These are phyloP conservation scores for Mychonastes homosphaera DNA, from an alignment of 139 green algal species.

Conservation along the genomic window DNA sequence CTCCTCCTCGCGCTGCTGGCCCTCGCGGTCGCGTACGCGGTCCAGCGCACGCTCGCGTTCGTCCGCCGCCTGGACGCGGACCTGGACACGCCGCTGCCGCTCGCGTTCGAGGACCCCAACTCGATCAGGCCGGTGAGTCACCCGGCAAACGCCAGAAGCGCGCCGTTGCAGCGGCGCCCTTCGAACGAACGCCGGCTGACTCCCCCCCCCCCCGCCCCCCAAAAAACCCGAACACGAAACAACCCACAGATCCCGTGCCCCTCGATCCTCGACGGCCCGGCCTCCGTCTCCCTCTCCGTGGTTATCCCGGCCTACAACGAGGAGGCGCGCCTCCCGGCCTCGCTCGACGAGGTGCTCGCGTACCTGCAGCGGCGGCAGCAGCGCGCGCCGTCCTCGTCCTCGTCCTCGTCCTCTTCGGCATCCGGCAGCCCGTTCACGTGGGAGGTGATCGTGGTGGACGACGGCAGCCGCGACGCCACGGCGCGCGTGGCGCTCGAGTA, in stretches of 20 bases:
- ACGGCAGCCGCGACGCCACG: constrained; percentile 84
- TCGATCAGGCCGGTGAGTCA: constrained; percentile 21
- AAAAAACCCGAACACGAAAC: neutral
- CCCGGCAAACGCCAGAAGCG: neutral
- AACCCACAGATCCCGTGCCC: constrained; percentile 33
- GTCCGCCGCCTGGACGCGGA: constrained; percentile 15
- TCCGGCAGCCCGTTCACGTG: constrained; percentile 57
- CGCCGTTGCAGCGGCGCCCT: neutral
- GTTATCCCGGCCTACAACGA: constrained; percentile 94
- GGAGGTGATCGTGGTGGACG: constrained; percentile 93
- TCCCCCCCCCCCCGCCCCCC: too few relatives aligned
- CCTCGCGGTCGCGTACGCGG: constrained; percentile 2
- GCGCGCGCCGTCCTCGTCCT: neutral
- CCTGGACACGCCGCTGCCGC: constrained; percentile 2
- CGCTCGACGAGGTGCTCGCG: constrained; percentile 67
- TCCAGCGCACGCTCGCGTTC: constrained; percentile 4
- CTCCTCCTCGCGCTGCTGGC: constrained; percentile 6
- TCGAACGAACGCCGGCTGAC: neutral
- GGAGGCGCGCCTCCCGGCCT: constrained; percentile 62
- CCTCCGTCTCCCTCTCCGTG: constrained; percentile 62
- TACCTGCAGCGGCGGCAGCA: neutral
- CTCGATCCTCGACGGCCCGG: constrained; percentile 47
- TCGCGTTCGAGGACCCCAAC: constrained; percentile 30
- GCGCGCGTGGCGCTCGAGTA: neutral
- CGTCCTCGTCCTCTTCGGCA: neutral